Conservation (phyloP, 116 monocot genomes). For the Thalassia testudinum region DNA sequence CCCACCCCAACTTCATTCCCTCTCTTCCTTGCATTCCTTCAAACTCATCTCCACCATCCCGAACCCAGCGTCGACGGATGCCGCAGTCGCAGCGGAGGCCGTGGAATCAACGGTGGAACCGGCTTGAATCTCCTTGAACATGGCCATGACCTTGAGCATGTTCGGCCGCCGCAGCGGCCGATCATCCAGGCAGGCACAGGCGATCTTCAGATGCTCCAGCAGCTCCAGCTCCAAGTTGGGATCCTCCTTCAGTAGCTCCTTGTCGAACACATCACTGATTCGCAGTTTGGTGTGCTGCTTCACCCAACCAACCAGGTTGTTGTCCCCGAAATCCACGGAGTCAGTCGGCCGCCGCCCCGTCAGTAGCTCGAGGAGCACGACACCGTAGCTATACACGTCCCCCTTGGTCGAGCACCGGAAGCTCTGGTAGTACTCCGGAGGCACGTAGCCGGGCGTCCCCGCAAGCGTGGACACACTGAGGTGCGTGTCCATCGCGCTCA, state of each 20-base stretch:
- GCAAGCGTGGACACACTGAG: constrained; percentile 63
- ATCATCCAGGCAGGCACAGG: constrained; percentile 55
- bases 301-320: constrained; percentile 69
- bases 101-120: constrained; percentile 7
- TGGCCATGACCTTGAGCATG: constrained; percentile 66
- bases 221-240: constrained; percentile 45
- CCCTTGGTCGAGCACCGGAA: constrained; percentile 77
- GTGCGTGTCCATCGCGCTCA: constrained; percentile 64
- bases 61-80: background rate
- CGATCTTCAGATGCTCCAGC: constrained; percentile 55
- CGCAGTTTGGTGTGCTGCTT: constrained; percentile 47
- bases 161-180: constrained; percentile 39
- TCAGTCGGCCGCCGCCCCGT: constrained; percentile 51
- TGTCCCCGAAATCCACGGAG: constrained; percentile 50
- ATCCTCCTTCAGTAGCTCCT: constrained; percentile 30
- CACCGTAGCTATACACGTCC: constrained; percentile 81
- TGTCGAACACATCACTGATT: constrained; percentile 13
- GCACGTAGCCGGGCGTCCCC: constrained; percentile 74
- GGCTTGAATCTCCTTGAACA: constrained; percentile 67
- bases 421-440: constrained; percentile 82
- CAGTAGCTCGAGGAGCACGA: constrained; percentile 65
- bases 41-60: constrained; percentile 11
- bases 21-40: constrained; percentile 8
- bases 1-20: too few species aligned
- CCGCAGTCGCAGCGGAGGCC: background rate